Evolutionary conservation across 495 filamentous ascomycete genomes (phyloP).

Genomic region (Annulohypoxylon moriforme): DNA sequence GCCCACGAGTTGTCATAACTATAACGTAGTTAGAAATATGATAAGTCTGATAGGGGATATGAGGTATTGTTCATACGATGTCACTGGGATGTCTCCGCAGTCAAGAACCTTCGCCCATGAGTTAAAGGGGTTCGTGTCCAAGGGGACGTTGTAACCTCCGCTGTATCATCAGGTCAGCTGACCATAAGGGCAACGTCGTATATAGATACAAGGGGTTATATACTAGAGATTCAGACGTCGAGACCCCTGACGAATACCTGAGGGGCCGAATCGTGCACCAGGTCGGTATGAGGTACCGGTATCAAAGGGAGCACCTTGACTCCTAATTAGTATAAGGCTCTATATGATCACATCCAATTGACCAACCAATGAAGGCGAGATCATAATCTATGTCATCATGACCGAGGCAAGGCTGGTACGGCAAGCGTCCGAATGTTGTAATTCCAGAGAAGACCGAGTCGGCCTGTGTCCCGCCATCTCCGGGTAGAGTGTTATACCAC

Average conservation of each 20-base stretch:
- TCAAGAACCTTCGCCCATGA: conserved; percentile 82
- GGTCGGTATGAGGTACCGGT: conserved; percentile 55
- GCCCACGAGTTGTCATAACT: conserved; percentile 79
- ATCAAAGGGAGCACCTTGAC: conserved; percentile 55
- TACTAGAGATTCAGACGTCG: conserved; percentile 76
- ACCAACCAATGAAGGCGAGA: conserved; percentile 84
- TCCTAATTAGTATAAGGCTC: conserved; percentile 13
- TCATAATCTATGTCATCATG: conserved; percentile 75
- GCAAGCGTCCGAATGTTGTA: conserved; percentile 84
- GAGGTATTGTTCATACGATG: conserved; percentile 60
- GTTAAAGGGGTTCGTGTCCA: conserved; percentile 81
- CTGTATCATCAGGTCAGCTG: conserved; percentile 43
- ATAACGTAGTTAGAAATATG: not conserved
- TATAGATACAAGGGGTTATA: conserved; percentile 28
- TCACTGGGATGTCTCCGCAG: conserved; percentile 87
- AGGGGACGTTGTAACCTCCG: conserved; percentile 81
- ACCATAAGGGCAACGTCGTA: not conserved
- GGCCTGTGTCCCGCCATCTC: conserved; percentile 68
- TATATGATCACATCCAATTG: conserved; percentile 49
- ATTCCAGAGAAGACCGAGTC: conserved; percentile 81
- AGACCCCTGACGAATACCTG: conserved; percentile 84
- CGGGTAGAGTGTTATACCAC: conserved; percentile 67
- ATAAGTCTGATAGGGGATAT: not conserved
- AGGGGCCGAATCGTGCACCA: conserved; percentile 87
- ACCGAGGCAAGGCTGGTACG: conserved; percentile 77